Evolutionary conservation across 2,329 filamentous ascomycete species (phyloP).

Genomic region (Macrophomina phaseolina): DNA sequence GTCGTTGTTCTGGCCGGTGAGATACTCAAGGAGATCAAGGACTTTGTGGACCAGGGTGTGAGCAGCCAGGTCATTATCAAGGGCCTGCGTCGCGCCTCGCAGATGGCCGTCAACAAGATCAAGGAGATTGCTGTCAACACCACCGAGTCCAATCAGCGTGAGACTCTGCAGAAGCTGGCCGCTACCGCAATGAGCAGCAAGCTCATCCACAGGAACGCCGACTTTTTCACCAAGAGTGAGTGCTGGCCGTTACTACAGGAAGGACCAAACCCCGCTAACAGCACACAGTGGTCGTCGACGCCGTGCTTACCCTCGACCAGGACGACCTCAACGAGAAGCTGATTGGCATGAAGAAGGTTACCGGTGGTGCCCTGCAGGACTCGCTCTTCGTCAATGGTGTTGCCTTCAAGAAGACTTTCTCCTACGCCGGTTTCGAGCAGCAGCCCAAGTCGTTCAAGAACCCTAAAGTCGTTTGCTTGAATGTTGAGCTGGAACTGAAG

Average conservation of each 20-base stretch:
- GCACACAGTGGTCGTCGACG: slow-evolving; percentile 90
- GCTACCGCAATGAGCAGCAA: slow-evolving; percentile 99
- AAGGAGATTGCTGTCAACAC: slow-evolving; percentile 95
- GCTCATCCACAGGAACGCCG: slow-evolving; percentile 95
- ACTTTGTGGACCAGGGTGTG: slow-evolving; percentile 94
- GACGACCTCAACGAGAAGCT: slow-evolving; percentile 97
- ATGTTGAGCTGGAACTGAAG: slow-evolving; percentile 98
- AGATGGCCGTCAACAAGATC: slow-evolving; percentile 97
- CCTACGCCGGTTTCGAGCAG: slow-evolving; percentile 98
- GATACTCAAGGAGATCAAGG: slow-evolving; percentile 95
- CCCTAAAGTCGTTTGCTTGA: slow-evolving; percentile 96
- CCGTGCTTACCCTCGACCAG: slow-evolving; percentile 93
- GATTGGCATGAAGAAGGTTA: slow-evolving; percentile 98
- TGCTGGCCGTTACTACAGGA: slow-evolving; percentile 24
- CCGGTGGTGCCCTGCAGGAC: slow-evolving; percentile 92
- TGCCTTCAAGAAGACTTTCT: slow-evolving; percentile 99
- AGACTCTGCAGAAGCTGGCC: slow-evolving; percentile 87
- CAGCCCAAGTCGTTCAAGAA: slow-evolving; percentile 95
- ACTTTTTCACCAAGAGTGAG: slow-evolving; percentile 96
- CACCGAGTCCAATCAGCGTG: slow-evolving; percentile 79
- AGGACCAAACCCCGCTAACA: neutral
- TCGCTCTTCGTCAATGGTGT: slow-evolving; percentile 97
- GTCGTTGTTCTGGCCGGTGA: slow-evolving; percentile 98
- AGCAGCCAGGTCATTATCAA: slow-evolving; percentile 98
- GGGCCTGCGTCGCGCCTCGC: slow-evolving; percentile 83